Evolutionary conservation across 176 grass and related monocot genomes (phyloP).

Genomic region (Eragrostis curvula): DNA sequence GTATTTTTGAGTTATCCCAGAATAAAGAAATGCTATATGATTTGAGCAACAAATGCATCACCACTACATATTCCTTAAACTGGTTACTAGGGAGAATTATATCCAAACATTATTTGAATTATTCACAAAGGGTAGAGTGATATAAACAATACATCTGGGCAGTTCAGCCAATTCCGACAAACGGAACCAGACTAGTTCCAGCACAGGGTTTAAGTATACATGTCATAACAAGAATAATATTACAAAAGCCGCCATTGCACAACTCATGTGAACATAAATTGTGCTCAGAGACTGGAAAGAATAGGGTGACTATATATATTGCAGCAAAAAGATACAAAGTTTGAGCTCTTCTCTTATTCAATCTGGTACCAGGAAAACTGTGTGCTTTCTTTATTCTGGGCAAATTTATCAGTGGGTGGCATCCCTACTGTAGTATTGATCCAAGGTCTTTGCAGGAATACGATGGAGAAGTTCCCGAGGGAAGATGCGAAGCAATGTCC

Average conservation of each 20-base stretch:
- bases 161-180: slow-evolving; percentile 13
- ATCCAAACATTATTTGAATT: slow-evolving; percentile 24
- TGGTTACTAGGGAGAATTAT: not conserved
- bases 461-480: slow-evolving; percentile 87
- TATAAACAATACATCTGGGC: not conserved
- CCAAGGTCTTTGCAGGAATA: slow-evolving; percentile 85
- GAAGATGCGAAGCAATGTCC: slow-evolving; percentile 91
- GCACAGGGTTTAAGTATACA: slow-evolving; percentile 1
- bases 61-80: not conserved
- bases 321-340: slow-evolving; percentile 22
- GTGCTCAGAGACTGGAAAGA: slow-evolving; percentile 9
- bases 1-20: too few relatives aligned
- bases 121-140: slow-evolving; percentile 12
- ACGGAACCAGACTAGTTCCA: not conserved
- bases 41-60: not conserved
- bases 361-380: slow-evolving; percentile 19
- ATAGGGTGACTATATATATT: slow-evolving; percentile 6
- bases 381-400: not conserved
- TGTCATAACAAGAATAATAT: slow-evolving; percentile 16
- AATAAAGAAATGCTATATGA: not conserved
- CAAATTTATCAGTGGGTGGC: slow-evolving; percentile 47
- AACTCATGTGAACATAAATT: not conserved
- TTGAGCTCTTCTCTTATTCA: slow-evolving; percentile 46
- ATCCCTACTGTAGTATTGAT: slow-evolving; percentile 87
- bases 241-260: slow-evolving; percentile 26